Conservation (phyloP, 2,329 filamentous ascomycete species). For the Byssothecium circinans region DNA sequence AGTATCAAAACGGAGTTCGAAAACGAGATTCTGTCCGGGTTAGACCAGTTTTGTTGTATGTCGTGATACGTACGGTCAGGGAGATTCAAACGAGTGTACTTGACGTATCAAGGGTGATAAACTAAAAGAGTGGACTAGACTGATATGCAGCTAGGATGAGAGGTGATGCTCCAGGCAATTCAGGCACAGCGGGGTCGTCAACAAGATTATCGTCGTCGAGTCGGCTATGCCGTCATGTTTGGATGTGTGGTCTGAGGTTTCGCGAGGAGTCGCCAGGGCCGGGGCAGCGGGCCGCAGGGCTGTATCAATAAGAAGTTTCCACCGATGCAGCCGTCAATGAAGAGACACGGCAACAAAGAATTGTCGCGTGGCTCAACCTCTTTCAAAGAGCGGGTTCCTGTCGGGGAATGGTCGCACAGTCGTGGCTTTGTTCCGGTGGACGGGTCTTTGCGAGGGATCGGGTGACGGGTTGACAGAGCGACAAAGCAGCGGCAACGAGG, state of each 20-base stretch:
- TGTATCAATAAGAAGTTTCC: slow-evolving; percentile 16
- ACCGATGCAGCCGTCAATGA: slow-evolving; percentile 19
- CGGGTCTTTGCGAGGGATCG: slow-evolving; percentile 14
- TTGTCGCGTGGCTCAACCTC: slow-evolving; percentile 7
- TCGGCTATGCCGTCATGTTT: slow-evolving; percentile 42
- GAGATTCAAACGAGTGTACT: slow-evolving; percentile 55
- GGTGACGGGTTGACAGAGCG: slow-evolving; percentile 14
- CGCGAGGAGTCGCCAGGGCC: slow-evolving; percentile 22
- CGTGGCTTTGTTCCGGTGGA: slow-evolving; percentile 27
- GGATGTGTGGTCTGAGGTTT: slow-evolving; percentile 24
- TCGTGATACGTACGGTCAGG: slow-evolving; percentile 40
- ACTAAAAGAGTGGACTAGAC: slow-evolving; percentile 45
- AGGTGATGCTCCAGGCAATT: slow-evolving; percentile 25
- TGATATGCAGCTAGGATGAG: slow-evolving; percentile 39
- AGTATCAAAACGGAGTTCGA: slow-evolving; percentile 20
- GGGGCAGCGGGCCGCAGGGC: slow-evolving; percentile 20
- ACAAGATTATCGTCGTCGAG: slow-evolving; percentile 17
- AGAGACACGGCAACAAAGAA: slow-evolving; percentile 13
- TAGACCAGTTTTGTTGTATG: neutral
- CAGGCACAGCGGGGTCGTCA: slow-evolving; percentile 27
- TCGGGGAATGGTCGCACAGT: slow-evolving; percentile 5
- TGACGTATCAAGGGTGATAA: slow-evolving; percentile 47
- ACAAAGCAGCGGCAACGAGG: slow-evolving; percentile 19
- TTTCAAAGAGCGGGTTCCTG: slow-evolving; percentile 19
- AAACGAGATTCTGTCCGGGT: slow-evolving; percentile 19